Conservation (phyloP, 129 eudicot genomes). For the Escallonia rubra region DNA sequence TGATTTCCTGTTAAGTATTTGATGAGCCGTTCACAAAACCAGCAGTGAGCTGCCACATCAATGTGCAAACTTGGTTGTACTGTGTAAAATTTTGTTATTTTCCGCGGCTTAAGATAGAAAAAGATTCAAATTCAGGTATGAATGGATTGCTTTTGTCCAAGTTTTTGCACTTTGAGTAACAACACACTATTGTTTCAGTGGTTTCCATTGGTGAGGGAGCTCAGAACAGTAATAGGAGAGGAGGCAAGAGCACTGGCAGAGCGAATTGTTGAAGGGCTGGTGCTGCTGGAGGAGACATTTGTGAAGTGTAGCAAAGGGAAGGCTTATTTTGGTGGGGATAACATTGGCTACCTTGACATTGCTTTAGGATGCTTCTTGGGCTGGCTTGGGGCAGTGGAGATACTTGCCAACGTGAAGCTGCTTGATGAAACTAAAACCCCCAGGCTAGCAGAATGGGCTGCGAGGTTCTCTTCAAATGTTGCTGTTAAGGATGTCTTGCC, state of each 20-base stretch:
- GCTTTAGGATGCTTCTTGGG: conserved; percentile 28
- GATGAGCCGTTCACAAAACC: too few relatives aligned
- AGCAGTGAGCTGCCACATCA: too few relatives aligned
- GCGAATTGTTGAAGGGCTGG: conserved; percentile 14
- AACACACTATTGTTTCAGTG: conserved; percentile 14
- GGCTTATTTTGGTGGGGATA: conserved; percentile 27
- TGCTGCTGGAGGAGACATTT: conserved; percentile 26
- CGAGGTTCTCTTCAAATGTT: conserved; percentile 13
- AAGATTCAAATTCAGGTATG: too few relatives aligned
- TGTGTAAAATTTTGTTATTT: too few relatives aligned
- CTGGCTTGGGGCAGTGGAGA: conserved; percentile 18
- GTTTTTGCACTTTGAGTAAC: too few relatives aligned
- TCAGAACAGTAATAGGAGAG: conserved; percentile 11
- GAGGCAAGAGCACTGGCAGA: conserved; percentile 7
- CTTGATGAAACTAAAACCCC: conserved; percentile 39
- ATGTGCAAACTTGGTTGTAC: too few relatives aligned
- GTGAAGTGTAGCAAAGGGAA: conserved; percentile 29
- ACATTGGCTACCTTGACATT: conserved; percentile 28
- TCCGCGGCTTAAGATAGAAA: too few relatives aligned
- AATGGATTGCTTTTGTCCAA: too few relatives aligned
- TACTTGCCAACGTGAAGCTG: conserved; percentile 8
- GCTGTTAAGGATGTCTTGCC: conserved; percentile 25
- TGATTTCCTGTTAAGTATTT: too few relatives aligned
- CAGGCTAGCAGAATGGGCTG: conserved; percentile 29
- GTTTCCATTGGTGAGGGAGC: conserved; percentile 8